Evolutionary conservation across 2,329 filamentous ascomycete species (phyloP).

Genomic region (Aspergillus aculeatus): DNA sequence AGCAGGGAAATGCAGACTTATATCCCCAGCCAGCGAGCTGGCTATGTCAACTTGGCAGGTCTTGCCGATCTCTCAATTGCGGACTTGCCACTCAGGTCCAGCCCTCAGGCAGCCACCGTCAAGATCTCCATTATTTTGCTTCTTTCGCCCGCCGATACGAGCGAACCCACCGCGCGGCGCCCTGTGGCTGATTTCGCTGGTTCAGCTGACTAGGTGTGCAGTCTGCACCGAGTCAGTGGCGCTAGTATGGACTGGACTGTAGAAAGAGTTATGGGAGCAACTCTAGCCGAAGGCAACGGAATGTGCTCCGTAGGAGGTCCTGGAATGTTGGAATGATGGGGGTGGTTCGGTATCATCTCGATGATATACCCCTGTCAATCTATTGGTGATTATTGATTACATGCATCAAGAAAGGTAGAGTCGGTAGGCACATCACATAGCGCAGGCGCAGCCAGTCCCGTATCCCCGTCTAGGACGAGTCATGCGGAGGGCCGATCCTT

Average conservation of each 20-base stretch:
- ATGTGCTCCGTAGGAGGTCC: not conserved
- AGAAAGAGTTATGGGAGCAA: no score
- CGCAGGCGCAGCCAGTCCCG: no score
- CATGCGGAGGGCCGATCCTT: no score
- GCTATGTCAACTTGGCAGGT: no score
- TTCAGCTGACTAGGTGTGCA: not conserved
- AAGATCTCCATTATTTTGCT: not conserved
- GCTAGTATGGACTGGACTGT: not conserved
- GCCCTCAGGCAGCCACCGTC: not conserved
- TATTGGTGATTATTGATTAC: not conserved
- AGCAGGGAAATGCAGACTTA: not conserved
- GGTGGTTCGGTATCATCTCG: not conserved
- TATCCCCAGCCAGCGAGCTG: not conserved
- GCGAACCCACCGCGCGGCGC: not conserved
- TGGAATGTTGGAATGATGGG: not conserved
- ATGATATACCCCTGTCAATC: not conserved
- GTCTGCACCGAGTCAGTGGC: not conserved
- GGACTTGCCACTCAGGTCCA: no score
- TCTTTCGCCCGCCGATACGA: not conserved
- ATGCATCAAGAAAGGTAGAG: no score
- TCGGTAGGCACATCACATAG: no score
- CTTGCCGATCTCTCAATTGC: no score
- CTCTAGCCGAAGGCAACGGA: no score
- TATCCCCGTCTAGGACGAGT: no score
- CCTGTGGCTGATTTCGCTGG: not conserved